Evolutionary conservation across 1,139 yeast species (phyloP).

Genomic region (Sugiyamaella castrensis): DNA sequence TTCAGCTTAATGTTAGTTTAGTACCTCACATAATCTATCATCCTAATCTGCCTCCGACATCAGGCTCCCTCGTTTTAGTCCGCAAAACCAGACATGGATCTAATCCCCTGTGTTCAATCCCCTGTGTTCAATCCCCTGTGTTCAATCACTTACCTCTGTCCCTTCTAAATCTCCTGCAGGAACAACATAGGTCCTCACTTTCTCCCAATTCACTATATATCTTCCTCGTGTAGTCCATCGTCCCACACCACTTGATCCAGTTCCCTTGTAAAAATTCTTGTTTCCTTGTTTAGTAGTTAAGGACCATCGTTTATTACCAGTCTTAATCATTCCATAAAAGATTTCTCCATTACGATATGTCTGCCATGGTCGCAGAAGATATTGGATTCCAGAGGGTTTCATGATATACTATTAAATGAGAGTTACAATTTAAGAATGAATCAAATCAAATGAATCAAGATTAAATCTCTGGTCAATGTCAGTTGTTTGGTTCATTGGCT

Average conservation of each 20-base stretch:
- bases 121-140: too few species aligned
- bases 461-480: too few species aligned
- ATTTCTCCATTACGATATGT: slow-evolving; percentile 71
- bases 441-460: not conserved
- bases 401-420: slow-evolving; percentile 20
- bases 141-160: slow-evolving; percentile 22
- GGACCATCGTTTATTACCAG: slow-evolving; percentile 82
- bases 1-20: slow-evolving; percentile 43
- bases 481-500: too few species aligned
- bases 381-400: slow-evolving; percentile 38
- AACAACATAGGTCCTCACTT: slow-evolving; percentile 86
- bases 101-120: too few species aligned
- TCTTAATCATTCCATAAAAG: slow-evolving; percentile 72
- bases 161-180: slow-evolving; percentile 52
- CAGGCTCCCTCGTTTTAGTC: too few species aligned
- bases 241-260: slow-evolving; percentile 93
- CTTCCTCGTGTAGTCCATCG: slow-evolving; percentile 68
- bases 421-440: not conserved
- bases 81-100: too few species aligned
- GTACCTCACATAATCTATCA: too few species aligned
- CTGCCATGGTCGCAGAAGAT: slow-evolving; percentile 84
- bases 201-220: slow-evolving; percentile 75
- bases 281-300: slow-evolving; percentile 92
- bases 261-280: slow-evolving; percentile 92
- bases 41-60: too few species aligned